Percentiles rank a stretch among this genome's conserved stretches.
Conservation (phyloP, 169 alveolate species). For the Plasmodium coatneyi region DNA sequence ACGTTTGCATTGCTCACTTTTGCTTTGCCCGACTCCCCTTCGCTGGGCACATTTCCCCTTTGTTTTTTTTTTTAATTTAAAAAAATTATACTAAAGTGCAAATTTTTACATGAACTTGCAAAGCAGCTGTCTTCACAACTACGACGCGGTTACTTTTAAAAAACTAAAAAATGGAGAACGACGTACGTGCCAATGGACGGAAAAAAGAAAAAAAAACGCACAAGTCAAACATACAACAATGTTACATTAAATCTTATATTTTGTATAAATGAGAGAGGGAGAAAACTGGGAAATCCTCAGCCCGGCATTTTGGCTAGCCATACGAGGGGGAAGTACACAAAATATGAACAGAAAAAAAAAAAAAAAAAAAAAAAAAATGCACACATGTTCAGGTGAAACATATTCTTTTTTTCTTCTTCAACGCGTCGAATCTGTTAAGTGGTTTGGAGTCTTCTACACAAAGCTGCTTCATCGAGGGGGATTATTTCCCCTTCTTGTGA, state of each 20-base stretch:
- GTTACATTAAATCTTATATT: neutral
- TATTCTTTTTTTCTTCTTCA: neutral
- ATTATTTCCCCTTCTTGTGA: neutral
- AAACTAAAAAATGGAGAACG: slow-evolving; percentile 7
- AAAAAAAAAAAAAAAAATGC: neutral
- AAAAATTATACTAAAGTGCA: neutral
- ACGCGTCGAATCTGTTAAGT: neutral
- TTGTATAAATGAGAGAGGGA: neutral
- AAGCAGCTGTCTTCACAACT: neutral
- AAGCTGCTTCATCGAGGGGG: neutral
- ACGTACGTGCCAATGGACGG: neutral
- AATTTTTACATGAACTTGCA: slow-evolving; percentile 16
- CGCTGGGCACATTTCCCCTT: neutral
- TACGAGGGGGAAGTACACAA: neutral
- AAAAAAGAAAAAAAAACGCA: neutral
- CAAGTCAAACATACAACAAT: neutral
- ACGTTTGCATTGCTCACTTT: neutral
- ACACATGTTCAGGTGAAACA: neutral
- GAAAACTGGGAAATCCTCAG: neutral
- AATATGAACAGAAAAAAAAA: neutral
- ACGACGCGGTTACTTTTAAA: slow-evolving; percentile 1
- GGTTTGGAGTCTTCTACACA: neutral
- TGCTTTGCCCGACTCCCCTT: neutral
- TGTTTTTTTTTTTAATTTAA: slow-evolving; percentile 5
- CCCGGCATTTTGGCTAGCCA: neutral